Evolutionary conservation across 1,284 basidiomycete species (phyloP).

Genomic region (Ustilago nuda): DNA sequence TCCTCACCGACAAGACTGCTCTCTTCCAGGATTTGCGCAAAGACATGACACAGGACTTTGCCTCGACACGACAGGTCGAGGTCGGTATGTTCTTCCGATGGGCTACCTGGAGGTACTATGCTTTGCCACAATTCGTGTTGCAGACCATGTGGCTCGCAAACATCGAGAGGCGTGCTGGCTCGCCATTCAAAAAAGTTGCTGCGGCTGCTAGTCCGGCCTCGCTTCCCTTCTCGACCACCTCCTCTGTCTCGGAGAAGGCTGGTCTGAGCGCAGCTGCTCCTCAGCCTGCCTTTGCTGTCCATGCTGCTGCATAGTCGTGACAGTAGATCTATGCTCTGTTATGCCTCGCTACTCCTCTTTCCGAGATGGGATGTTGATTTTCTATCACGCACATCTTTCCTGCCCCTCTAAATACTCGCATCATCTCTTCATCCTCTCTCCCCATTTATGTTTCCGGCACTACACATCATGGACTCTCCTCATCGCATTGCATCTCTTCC

Average conservation of each 20-base stretch:
- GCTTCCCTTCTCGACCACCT: neutral
- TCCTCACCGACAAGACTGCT: constrained; percentile 86
- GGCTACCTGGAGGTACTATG: constrained; percentile 61
- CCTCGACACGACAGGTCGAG: constrained; percentile 49
- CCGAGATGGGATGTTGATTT: constrained; percentile 13
- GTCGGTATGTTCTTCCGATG: constrained; percentile 66
- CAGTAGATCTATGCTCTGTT: neutral
- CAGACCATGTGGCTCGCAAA: constrained; percentile 56
- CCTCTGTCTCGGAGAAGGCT: constrained; percentile 26
- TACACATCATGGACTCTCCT: constrained; percentile 14
- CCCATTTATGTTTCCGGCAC: neutral
- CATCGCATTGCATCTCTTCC: neutral
- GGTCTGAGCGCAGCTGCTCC: constrained; percentile 5
- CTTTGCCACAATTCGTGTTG: constrained; percentile 56
- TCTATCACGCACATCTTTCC: neutral
- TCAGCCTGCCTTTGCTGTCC: constrained; percentile 26
- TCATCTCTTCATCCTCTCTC: neutral
- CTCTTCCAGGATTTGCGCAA: constrained; percentile 80
- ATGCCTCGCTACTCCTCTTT: neutral
- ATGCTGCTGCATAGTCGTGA: constrained; percentile 28
- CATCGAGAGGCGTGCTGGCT: constrained; percentile 58
- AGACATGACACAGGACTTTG: constrained; percentile 71
- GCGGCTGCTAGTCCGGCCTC: constrained; percentile 2
- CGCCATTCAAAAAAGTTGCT: constrained; percentile 40
- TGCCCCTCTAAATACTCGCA: neutral